phyloP scores from a whole-genome alignment of 2,329 filamentous ascomycete species.

The Curvularia spicifera region DNA sequence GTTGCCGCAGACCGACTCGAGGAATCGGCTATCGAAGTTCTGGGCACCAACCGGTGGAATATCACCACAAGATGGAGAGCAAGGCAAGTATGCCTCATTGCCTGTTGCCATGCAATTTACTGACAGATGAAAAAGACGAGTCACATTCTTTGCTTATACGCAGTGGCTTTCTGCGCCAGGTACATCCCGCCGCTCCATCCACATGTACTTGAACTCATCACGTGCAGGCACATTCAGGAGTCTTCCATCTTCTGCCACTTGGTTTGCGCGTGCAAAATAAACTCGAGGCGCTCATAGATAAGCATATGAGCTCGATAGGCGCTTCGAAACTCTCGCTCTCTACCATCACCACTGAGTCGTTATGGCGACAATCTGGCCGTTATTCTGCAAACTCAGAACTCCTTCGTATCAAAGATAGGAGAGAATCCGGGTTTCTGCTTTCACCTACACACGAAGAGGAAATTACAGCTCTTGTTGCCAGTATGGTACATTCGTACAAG shows the following conservation, averaged over 20 bases:
- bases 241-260: slow-evolving; percentile 90
- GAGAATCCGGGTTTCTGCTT: slow-evolving; percentile 74
- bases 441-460: slow-evolving; percentile 97
- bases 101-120: background rate
- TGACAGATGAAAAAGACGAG: slow-evolving; percentile 36
- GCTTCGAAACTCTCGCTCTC: slow-evolving; percentile 85
- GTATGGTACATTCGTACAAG: slow-evolving; percentile 79
- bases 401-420: slow-evolving; percentile 81
- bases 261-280: slow-evolving; percentile 89
- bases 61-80: slow-evolving; percentile 59
- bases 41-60: slow-evolving; percentile 81
- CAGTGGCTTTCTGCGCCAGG: slow-evolving; percentile 56
- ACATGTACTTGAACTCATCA: slow-evolving; percentile 26
- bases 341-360: slow-evolving; percentile 79
- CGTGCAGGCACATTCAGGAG: slow-evolving; percentile 77
- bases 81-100: slow-evolving; percentile 32
- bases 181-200: slow-evolving; percentile 17
- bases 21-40: slow-evolving; percentile 71
- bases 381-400: slow-evolving; percentile 81
- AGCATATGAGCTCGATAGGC: slow-evolving; percentile 81
- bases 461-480: slow-evolving; percentile 80
- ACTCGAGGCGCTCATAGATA: slow-evolving; percentile 82
- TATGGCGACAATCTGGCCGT: slow-evolving; percentile 86
- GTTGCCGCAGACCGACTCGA: slow-evolving; percentile 57
- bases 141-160: slow-evolving; percentile 54